These are phyloP conservation scores for Pleurotus tuoliensis DNA, from an alignment of 768 basidiomycete species.

Conservation along the genomic window DNA sequence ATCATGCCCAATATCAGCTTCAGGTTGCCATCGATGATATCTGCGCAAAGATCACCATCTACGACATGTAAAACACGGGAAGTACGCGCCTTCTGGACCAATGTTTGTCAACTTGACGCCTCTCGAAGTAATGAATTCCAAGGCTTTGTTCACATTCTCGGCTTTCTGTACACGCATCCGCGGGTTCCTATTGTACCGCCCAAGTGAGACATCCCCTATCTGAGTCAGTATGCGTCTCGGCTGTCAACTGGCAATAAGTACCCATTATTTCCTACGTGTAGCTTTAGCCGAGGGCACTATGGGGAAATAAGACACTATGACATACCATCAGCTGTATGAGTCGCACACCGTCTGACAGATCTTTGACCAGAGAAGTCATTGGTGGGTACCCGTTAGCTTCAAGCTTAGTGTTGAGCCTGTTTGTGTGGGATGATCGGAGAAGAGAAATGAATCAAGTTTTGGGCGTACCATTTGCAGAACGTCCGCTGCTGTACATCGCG, in stretches of 20 bases:
- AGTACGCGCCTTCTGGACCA: slow-evolving; percentile 74
- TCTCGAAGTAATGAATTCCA: slow-evolving; percentile 91
- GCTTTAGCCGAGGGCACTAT: background rate
- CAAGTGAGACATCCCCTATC: slow-evolving; percentile 83
- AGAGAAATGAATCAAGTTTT: background rate
- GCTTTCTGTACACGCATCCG: slow-evolving; percentile 94
- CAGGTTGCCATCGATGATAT: slow-evolving; percentile 97
- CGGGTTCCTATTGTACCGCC: slow-evolving; percentile 89
- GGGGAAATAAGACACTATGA: background rate
- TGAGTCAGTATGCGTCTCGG: background rate
- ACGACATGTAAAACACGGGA: background rate
- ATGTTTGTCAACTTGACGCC: slow-evolving; percentile 98
- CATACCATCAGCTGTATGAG: slow-evolving; percentile 93
- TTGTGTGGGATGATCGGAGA: slow-evolving; percentile 10
- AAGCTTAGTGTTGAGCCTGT: slow-evolving; percentile 93
- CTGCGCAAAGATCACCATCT: slow-evolving; percentile 34
- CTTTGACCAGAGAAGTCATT: slow-evolving; percentile 85
- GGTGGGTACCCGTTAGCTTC: slow-evolving; percentile 80
- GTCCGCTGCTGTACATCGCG: slow-evolving; percentile 71
- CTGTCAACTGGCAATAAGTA: slow-evolving; percentile 20
- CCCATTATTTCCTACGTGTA: slow-evolving; percentile 91
- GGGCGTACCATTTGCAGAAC: slow-evolving; percentile 83
- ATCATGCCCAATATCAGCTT: slow-evolving; percentile 99
- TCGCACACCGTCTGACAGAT: slow-evolving; percentile 92
- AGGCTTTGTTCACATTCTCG: slow-evolving; percentile 95